phyloP scores from a whole-genome alignment of 2,329 filamentous ascomycete genomes.

The Fusarium sp. region DNA sequence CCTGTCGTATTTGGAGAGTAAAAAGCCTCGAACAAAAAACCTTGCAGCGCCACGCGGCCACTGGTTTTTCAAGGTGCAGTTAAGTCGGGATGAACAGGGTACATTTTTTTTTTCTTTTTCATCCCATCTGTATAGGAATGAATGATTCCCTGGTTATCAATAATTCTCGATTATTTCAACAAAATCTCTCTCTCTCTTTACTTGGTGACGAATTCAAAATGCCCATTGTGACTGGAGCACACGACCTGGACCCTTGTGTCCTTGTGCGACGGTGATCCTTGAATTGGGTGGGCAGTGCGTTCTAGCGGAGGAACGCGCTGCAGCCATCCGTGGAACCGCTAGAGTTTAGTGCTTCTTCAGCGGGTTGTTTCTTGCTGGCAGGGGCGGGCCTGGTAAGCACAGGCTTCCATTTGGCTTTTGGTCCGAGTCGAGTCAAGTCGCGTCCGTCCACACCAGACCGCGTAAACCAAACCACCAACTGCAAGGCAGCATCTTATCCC shows the following conservation, averaged over 20 bases:
- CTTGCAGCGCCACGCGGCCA: constrained; percentile 43
- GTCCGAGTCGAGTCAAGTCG: constrained; percentile 26
- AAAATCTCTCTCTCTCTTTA: not conserved
- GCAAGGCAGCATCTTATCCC: constrained; percentile 8
- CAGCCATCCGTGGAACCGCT: constrained; percentile 23
- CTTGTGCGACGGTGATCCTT: constrained; percentile 12
- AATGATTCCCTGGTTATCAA: not conserved
- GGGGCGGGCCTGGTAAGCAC: not conserved
- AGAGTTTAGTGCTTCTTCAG: constrained; percentile 37
- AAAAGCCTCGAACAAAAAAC: constrained; percentile 40
- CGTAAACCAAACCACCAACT: constrained; percentile 23
- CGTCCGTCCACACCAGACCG: constrained; percentile 35
- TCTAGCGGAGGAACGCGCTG: constrained; percentile 27
- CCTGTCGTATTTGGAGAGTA: constrained; percentile 10
- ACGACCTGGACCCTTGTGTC: constrained; percentile 8
- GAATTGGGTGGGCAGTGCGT: not conserved
- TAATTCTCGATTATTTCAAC: not conserved
- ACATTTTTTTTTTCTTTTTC: not conserved
- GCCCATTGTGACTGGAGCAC: constrained; percentile 11
- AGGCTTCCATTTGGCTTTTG: constrained; percentile 11
- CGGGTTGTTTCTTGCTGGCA: constrained; percentile 17
- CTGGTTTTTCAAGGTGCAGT: constrained; percentile 27
- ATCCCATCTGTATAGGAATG: not conserved
- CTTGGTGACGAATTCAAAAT: not conserved
- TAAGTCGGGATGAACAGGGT: not conserved